Percentiles rank a stretch among this genome's conserved stretches.
phyloP scores from a whole-genome alignment of 805 yeast species.

The Lipomyces japonicus region DNA sequence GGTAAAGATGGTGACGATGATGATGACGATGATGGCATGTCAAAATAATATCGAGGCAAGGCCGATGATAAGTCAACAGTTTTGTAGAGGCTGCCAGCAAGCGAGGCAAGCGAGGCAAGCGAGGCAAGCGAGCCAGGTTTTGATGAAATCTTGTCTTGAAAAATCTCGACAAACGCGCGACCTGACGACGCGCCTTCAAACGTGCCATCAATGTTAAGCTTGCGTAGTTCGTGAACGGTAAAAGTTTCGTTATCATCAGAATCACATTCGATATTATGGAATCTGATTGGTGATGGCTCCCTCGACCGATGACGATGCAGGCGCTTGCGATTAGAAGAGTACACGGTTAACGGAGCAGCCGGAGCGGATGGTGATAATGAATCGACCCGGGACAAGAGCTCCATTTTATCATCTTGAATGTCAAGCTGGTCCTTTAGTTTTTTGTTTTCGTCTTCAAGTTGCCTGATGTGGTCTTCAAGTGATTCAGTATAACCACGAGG shows the following conservation, averaged over 20 bases:
- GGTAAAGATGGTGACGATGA: no score
- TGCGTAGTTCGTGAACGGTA: slow-evolving; percentile 31
- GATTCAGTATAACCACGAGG: slow-evolving; percentile 93
- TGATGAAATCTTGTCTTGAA: slow-evolving; percentile 32
- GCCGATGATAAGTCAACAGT: slow-evolving; percentile 24
- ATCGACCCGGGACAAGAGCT: slow-evolving; percentile 38
- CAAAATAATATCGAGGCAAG: slow-evolving; percentile 17
- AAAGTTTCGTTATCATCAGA: slow-evolving; percentile 32
- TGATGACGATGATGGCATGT: slow-evolving; percentile 4
- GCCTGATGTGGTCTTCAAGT: slow-evolving; percentile 81
- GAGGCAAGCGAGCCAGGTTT: slow-evolving; percentile 30
- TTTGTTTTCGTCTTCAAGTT: slow-evolving; percentile 75
- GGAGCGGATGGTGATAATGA: slow-evolving; percentile 22
- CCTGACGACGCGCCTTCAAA: slow-evolving; percentile 39
- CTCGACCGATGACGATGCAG: slow-evolving; percentile 3
- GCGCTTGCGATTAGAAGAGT: background rate
- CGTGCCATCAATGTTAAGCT: slow-evolving; percentile 35
- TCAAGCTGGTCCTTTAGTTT: slow-evolving; percentile 61
- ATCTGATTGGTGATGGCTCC: slow-evolving; percentile 3
- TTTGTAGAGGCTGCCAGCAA: slow-evolving; percentile 13
- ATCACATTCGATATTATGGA: slow-evolving; percentile 1
- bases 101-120: no score
- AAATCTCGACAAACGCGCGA: slow-evolving; percentile 33
- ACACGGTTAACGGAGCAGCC: background rate
- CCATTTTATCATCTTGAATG: slow-evolving; percentile 61